Evolutionary conservation across 441 rosid species (phyloP).

Genomic region (Jatropha multifida): DNA sequence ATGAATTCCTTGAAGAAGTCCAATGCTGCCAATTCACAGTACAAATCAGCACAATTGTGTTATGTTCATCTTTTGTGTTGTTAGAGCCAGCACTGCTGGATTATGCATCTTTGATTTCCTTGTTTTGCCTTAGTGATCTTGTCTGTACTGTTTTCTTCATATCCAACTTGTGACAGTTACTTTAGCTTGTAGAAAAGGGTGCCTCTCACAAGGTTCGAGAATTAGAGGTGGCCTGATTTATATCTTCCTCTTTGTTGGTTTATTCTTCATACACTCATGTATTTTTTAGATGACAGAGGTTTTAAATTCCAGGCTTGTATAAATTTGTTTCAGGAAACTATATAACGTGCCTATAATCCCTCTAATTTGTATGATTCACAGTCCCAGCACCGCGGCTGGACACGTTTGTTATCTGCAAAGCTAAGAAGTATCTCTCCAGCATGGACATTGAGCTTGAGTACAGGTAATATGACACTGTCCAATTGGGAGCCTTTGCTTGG

Average conservation of each 20-base stretch:
- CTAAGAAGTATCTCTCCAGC: constrained; percentile 39
- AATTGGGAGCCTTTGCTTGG: constrained; percentile 9
- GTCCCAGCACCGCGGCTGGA: constrained; percentile 67
- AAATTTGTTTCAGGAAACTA: neutral
- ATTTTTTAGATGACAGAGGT: too few relatives aligned
- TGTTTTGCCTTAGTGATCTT: neutral
- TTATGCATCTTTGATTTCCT: neutral
- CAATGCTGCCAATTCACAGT: too few relatives aligned
- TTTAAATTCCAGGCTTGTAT: too few relatives aligned
- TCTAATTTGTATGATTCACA: constrained; percentile 17
- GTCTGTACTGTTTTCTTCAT: neutral
- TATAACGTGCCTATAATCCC: neutral
- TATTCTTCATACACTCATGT: too few relatives aligned
- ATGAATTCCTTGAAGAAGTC: too few relatives aligned
- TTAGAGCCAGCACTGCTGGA: neutral
- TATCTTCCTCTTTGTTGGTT: too few relatives aligned
- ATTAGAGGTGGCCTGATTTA: too few relatives aligned
- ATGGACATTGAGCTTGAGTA: constrained; percentile 35
- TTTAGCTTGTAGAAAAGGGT: neutral
- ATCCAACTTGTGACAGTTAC: neutral
- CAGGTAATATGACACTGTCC: constrained; percentile 25
- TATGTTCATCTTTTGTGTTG: too few relatives aligned
- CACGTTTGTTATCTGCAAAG: constrained; percentile 65
- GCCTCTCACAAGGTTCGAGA: neutral
- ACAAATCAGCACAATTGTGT: too few relatives aligned